Base-by-base conservation (phyloP, 2,329 filamentous ascomycete genomes). In the Pleoardoris graminearum region DNA sequence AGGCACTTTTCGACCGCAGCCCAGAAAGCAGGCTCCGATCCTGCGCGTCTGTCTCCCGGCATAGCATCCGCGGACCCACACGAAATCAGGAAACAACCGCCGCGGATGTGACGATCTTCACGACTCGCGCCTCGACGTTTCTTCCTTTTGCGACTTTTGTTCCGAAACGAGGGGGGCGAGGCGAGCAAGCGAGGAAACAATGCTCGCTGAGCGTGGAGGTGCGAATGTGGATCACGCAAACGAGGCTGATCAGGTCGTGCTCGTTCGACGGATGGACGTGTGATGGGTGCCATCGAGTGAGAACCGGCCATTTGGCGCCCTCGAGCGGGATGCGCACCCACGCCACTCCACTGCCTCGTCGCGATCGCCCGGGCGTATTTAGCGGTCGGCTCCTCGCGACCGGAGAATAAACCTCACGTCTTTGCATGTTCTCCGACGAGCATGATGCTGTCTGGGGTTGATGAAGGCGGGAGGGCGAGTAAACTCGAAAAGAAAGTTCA, bases 291-390 rank as follows among this genome's bases (percentile, higher is more conserved):
- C 33, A 35, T 41, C 51, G 51, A 54, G 41, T 46, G 46, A 54
- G 33, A 29, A 23, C 19, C 7, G 33, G 22, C 32, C 39, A 54
- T 54, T 53, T 54, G 51, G 51, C 51, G 51, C 51, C 46, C 33
- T n/a, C 22, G 23, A 38, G 29, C 19, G 29, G 44, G 44, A 29
- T 29, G 23, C 21, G 22, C 29, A 35, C 16, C 46, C 22, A 38
- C 44, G 33, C 44, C 32, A 36, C 33, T 10, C 32, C 44, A 46
- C 30, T 29, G 32, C 44, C 32, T 16, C 33, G 12, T 32, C 27
- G 27, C 41, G 7, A 8, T 22, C 8, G 27, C 29, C 42, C 19
- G 36, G 30, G 29, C 42, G 19, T 45, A 35, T 32, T 25, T 21
- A 23, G 29, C 35, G 22, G 41, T 22, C 17, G 19, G 19, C 30